A percentile compares a stretch with the other conserved stretches of the same genome.
Conservation (phyloP, 345 rosid genomes). For the Draba incana region DNA sequence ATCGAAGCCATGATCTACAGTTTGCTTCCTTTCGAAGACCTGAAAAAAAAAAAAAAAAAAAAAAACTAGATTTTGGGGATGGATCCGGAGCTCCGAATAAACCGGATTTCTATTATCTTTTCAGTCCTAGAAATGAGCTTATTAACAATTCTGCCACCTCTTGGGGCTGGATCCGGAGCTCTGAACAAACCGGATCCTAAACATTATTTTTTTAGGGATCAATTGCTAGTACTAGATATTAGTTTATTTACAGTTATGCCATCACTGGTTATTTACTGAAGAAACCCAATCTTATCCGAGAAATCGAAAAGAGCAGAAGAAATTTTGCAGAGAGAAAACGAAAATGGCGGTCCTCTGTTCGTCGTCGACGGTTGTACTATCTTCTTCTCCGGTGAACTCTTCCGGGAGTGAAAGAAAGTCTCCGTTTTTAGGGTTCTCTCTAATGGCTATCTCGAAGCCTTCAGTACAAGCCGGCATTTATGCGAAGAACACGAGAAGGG, state of each 20-base stretch:
- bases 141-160: too few species aligned
- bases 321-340: constrained; percentile 13
- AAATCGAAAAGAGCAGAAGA: constrained; percentile 16
- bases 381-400: constrained; percentile 35
- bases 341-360: constrained; percentile 53
- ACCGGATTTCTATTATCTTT: background rate
- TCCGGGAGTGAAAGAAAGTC: constrained; percentile 32
- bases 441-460: constrained; percentile 43
- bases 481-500: constrained; percentile 35
- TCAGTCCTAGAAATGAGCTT: too few species aligned
- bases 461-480: constrained; percentile 32
- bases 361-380: constrained; percentile 44
- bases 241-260: too few species aligned
- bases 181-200: background rate
- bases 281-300: constrained; percentile 47
- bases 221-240: too few species aligned
- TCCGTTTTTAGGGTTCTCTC: constrained; percentile 52
- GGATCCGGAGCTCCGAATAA: constrained; percentile 30
- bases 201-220: background rate
- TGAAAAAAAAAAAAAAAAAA: background rate
- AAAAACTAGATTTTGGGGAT: constrained; percentile 11
- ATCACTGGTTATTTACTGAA: too few species aligned
- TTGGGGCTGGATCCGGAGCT: constrained; percentile 36
- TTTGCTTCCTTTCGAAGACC: constrained; percentile 3
- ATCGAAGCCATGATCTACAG: constrained; percentile 47